A percentile compares a stretch with the other conserved stretches of the same genome.
Evolutionary conservation across 179 eudicot genomes (phyloP).

Genomic region (Camellia oleifera): DNA sequence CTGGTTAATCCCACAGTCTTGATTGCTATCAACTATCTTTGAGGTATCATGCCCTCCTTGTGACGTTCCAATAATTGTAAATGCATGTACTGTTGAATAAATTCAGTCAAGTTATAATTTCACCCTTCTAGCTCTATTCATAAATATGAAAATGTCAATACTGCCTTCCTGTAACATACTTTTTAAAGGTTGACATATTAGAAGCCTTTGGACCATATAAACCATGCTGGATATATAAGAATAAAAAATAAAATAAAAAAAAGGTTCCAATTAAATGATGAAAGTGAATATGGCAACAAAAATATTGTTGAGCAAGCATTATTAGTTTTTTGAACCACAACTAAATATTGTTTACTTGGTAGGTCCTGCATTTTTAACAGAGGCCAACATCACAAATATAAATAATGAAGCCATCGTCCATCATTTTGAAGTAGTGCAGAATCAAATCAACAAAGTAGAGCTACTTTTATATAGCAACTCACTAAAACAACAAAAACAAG

Average conservation of each 20-base stretch:
- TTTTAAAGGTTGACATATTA: too few species aligned
- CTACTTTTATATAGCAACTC: not conserved
- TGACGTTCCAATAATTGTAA: slow-evolving; percentile 83
- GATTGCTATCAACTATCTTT: slow-evolving; percentile 94
- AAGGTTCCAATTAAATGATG: too few species aligned
- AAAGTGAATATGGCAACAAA: too few species aligned
- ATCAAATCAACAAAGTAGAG: not conserved
- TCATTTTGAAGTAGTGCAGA: not conserved
- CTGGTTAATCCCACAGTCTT: slow-evolving; percentile 95
- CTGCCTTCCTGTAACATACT: too few species aligned
- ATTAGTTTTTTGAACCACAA: not conserved
- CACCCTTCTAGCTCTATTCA: too few species aligned
- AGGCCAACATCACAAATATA: not conserved
- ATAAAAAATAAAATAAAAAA: too few species aligned
- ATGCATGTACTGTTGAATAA: too few species aligned
- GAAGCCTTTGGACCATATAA: too few species aligned
- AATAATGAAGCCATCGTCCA: not conserved
- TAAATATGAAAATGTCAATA: too few species aligned
- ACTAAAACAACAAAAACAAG: not conserved
- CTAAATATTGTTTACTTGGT: not conserved
- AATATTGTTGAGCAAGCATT: too few species aligned
- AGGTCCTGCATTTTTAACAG: not conserved
- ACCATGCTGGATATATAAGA: too few species aligned
- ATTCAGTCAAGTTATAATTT: too few species aligned
- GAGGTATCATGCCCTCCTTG: slow-evolving; percentile 86